phyloP scores from a whole-genome alignment of 768 basidiomycete species.

The Mycena vulgaris region DNA sequence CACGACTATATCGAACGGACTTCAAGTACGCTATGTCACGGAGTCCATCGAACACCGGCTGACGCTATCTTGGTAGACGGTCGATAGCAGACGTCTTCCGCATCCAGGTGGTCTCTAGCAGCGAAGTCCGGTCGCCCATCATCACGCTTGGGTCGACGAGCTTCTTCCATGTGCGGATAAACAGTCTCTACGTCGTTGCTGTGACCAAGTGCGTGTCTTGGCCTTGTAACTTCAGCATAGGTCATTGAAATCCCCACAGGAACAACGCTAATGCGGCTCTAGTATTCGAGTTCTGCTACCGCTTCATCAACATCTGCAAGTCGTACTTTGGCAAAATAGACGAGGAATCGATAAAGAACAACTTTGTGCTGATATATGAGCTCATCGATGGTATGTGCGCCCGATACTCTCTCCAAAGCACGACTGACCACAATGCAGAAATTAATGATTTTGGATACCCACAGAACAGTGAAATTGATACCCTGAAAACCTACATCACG shows the following conservation, averaged over 20 bases:
- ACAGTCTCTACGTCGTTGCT: conserved; percentile 95
- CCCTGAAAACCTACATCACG: conserved; percentile 97
- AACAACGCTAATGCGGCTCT: conserved; percentile 98
- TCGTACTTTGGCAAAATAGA: conserved; percentile 99
- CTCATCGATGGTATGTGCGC: conserved; percentile 89
- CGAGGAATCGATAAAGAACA: conserved; percentile 98
- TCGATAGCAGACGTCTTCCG: conserved; percentile 98
- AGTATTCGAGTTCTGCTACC: conserved; percentile 98
- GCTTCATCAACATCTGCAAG: conserved; percentile 94
- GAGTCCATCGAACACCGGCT: background rate
- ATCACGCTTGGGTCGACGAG: conserved; percentile 98
- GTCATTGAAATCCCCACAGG: conserved; percentile 57
- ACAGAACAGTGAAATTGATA: conserved; percentile 98
- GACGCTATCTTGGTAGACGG: conserved; percentile 67
- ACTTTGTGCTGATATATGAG: conserved; percentile 98
- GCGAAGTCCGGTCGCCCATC: conserved; percentile 96
- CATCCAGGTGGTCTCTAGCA: conserved; percentile 98
- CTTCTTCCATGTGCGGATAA: conserved; percentile 97
- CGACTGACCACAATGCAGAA: conserved; percentile 59
- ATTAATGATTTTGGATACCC: conserved; percentile 99
- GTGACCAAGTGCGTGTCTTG: conserved; percentile 86
- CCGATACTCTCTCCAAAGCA: background rate
- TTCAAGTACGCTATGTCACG: conserved; percentile 80
- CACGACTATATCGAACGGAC: conserved; percentile 95
- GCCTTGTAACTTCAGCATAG: conserved; percentile 1